These are phyloP conservation scores for Fraxinus pennsylvanica DNA, from an alignment of 257 asterid species.

Conservation along the genomic window DNA sequence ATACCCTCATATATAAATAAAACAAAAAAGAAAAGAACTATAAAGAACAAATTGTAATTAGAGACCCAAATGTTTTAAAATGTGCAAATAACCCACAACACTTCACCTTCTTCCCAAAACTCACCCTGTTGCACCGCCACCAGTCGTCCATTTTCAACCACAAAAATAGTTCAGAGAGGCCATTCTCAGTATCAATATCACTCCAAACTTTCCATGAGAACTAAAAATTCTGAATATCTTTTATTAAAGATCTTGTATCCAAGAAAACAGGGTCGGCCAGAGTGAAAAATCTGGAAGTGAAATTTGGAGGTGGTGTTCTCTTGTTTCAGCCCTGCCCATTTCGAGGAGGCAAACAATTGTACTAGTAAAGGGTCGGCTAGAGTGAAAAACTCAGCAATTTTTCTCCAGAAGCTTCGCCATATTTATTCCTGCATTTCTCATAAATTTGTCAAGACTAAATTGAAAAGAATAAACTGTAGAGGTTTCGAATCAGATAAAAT, in stretches of 20 bases:
- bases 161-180: constrained; percentile 43
- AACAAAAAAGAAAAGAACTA: no score
- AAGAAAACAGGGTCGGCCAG: not conserved
- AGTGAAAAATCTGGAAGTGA: not conserved
- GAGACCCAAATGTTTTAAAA: no score
- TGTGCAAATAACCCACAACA: no score
- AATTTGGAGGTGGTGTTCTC: no score
- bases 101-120: no score
- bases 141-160: not conserved
- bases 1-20: no score
- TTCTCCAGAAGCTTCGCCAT: constrained; percentile 55
- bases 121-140: no score
- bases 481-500: no score
- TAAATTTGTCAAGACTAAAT: no score
- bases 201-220: no score
- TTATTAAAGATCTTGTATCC: constrained; percentile 7
- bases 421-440: constrained; percentile 43
- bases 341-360: constrained; percentile 32
- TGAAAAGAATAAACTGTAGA: no score
- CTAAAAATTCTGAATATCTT: not conserved
- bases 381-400: constrained; percentile 46
- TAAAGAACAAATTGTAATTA: no score
- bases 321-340: constrained; percentile 39
- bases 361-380: constrained; percentile 57
- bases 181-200: constrained; percentile 37